phyloP scores from a whole-genome alignment of 768 basidiomycete species.

The Lactarius hengduanensis region DNA sequence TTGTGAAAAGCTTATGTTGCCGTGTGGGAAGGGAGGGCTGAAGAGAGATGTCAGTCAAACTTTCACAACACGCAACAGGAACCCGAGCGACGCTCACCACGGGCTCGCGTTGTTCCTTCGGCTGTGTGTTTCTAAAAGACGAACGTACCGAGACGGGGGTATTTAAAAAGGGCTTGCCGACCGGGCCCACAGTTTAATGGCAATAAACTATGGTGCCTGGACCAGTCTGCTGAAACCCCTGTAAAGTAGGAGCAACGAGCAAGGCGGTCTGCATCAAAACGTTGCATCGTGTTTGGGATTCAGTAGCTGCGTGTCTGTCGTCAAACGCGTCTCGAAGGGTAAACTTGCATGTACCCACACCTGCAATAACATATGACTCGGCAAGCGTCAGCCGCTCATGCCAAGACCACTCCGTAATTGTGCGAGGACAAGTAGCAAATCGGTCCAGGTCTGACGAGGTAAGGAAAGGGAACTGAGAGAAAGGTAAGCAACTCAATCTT shows the following conservation, averaged over 20 bases:
- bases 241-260: not conserved
- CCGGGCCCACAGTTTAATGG: not conserved
- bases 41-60: not conserved
- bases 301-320: not conserved
- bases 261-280: slow-evolving; percentile 4
- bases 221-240: not conserved
- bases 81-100: not conserved
- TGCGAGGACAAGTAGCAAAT: not conserved
- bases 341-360: not conserved
- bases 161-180: not conserved
- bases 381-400: not conserved
- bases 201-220: not conserved
- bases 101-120: not conserved
- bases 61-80: not conserved
- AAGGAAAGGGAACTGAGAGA: slow-evolving; percentile 3
- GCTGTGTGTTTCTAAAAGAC: not conserved
- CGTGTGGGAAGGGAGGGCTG: not conserved
- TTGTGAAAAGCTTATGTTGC: not conserved
- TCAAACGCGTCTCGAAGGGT: not conserved
- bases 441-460: not conserved
- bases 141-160: not conserved
- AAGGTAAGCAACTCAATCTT: not conserved
- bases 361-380: not conserved
- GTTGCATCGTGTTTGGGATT: slow-evolving; percentile 1
- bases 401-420: not conserved